Base-by-base conservation (phyloP, 1,139 yeast genomes). In the Magnusiomyces suaveolens region DNA sequence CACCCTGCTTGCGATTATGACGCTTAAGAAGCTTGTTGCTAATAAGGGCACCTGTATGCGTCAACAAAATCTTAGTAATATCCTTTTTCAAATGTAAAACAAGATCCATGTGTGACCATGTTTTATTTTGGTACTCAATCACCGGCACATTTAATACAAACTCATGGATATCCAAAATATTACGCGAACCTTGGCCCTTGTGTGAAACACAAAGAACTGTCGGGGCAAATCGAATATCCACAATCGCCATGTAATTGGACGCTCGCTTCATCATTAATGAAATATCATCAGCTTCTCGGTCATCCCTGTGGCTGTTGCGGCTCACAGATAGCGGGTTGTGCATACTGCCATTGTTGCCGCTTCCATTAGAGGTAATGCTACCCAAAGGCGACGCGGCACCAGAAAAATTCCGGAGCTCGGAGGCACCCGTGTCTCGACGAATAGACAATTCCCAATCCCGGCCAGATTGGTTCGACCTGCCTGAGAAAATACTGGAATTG, bases 81-180 rank as follows among this genome's bases (percentile, higher is more conserved):
- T 86, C 70, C 59, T 81, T 83, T 65, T 83, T 80, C 52, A 88
- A 65, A 46, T 81, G 77, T 54, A 79, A 69, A 33, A 84, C 76
- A 50, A 88, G 74, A 57, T 89, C 97, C 59, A 84, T 80, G 52
- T 80, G 80, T 1, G 95, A 82, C 94, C 96, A 87, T 33, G 87
- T 72, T 70, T 82, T 83, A 67, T 87, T 79, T 49, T 67, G 68
- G 64, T 86, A 85, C 56, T 73, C 76, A 49, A 88, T 70, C n/a
- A 70, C 71, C 0, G 96, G 96, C 44, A 87, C 72, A 26, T 75
- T 76, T 39, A 89, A 73, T 26, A 75, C 76, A 58, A 90, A 76
- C 58, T 82, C 80, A 59, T 85, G 84, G 16, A 89, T 85, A 66
- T 88, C 88, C 10, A 88, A 76, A 48, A 89, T 71, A 57, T 78